A percentile compares a stretch with the other conserved stretches of the same genome.
phyloP scores from a whole-genome alignment of 768 basidiomycete genomes.

The Dacryopinax primogenitus region DNA sequence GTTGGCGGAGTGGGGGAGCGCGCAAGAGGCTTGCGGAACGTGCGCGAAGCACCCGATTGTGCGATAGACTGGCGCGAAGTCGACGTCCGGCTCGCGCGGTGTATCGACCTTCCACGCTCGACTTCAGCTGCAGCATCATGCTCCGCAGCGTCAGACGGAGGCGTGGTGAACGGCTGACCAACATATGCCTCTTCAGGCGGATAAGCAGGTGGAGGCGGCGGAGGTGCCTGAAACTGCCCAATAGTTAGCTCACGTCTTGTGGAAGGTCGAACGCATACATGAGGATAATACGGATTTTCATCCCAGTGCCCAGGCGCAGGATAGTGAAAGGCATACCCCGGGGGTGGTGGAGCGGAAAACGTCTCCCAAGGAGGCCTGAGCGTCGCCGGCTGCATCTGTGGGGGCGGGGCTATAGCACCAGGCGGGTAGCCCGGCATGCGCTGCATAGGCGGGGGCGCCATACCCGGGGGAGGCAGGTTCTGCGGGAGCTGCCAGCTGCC shows the following conservation, averaged over 20 bases:
- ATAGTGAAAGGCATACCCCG: background rate
- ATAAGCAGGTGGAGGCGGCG: background rate
- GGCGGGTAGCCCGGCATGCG: background rate
- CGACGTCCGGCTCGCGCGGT: background rate
- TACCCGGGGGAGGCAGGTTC: background rate
- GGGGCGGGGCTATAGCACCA: background rate
- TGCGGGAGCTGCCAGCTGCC: background rate
- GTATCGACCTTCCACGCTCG: background rate
- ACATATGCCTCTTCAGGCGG: background rate
- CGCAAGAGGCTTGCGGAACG: constrained; percentile 24
- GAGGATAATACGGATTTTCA: background rate
- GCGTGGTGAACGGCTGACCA: background rate
- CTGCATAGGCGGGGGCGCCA: background rate
- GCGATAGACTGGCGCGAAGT: background rate
- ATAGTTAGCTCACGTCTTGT: background rate
- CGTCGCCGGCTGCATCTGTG: background rate
- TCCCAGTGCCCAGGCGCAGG: background rate
- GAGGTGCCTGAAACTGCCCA: background rate
- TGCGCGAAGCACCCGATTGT: background rate
- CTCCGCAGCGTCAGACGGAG: background rate
- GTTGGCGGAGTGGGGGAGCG: constrained; percentile 75
- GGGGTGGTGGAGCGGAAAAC: background rate
- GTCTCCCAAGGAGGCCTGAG: constrained; percentile 5
- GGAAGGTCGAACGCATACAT: background rate
- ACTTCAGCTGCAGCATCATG: background rate